These are phyloP conservation scores for Boletus huronensis DNA, from an alignment of 768 basidiomycete genomes.

Conservation along the genomic window DNA sequence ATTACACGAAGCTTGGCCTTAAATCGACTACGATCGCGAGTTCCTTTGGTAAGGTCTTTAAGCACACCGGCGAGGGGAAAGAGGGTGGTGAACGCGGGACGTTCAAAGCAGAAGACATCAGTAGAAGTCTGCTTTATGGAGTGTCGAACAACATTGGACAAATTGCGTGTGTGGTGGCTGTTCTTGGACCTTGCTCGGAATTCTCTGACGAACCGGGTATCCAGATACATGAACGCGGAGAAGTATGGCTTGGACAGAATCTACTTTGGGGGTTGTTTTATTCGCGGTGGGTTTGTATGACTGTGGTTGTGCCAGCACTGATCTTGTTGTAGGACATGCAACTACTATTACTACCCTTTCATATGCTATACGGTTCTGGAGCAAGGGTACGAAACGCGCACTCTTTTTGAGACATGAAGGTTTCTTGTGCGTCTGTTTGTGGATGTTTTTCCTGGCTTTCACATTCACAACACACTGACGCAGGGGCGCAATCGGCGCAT, in stretches of 20 bases:
- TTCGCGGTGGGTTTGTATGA: constrained; percentile 66
- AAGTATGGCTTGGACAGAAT: constrained; percentile 96
- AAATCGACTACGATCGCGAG: constrained; percentile 98
- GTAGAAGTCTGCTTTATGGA: constrained; percentile 90
- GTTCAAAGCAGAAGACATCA: constrained; percentile 91
- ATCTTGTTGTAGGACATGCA: constrained; percentile 68
- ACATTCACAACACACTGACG: constrained; percentile 1
- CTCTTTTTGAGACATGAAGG: constrained; percentile 97
- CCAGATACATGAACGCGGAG: constrained; percentile 94
- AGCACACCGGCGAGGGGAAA: constrained; percentile 57
- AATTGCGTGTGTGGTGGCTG: constrained; percentile 78
- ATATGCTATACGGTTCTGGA: constrained; percentile 99
- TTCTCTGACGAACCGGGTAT: constrained; percentile 13
- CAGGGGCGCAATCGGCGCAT: constrained; percentile 93
- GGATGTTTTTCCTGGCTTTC: not conserved
- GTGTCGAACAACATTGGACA: constrained; percentile 99
- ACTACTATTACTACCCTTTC: constrained; percentile 96
- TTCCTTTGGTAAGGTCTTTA: constrained; percentile 98
- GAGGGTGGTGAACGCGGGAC: constrained; percentile 51
- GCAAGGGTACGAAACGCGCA: constrained; percentile 94
- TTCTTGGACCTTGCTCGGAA: constrained; percentile 1
- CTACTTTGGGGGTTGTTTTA: constrained; percentile 99
- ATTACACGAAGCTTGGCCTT: constrained; percentile 90
- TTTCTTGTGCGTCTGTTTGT: constrained; percentile 71
- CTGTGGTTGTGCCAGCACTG: not conserved